Percentiles rank a stretch among this genome's conserved stretches.
phyloP scores from a whole-genome alignment of 805 yeast genomes.

The Myxozyma neglecta region DNA sequence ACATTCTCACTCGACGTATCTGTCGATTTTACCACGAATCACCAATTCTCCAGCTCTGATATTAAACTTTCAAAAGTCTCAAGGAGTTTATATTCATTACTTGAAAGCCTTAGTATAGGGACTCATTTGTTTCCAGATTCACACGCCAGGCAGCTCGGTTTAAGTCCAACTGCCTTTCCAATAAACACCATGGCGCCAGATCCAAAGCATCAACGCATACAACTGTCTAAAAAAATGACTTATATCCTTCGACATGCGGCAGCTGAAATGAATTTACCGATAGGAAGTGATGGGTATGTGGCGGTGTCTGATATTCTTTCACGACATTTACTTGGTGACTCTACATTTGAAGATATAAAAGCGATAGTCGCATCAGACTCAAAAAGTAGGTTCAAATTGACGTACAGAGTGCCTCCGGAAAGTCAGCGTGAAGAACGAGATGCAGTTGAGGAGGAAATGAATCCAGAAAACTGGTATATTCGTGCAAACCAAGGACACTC shows the following conservation, averaged over 20 bases:
- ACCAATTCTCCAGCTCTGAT: not conserved
- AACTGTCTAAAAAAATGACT: conserved; percentile 48
- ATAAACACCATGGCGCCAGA: conserved; percentile 43
- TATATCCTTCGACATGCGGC: conserved; percentile 89
- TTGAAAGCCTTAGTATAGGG: conserved; percentile 66
- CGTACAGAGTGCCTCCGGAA: conserved; percentile 34
- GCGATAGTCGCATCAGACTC: conserved; percentile 63
- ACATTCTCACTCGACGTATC: not conserved
- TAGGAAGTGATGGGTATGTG: conserved; percentile 70
- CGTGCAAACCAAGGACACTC: conserved; percentile 96
- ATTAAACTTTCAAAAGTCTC: not conserved
- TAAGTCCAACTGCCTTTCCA: conserved; percentile 45
- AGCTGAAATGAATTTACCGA: conserved; percentile 57
- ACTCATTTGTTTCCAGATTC: conserved; percentile 1
- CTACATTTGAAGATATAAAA: conserved; percentile 58
- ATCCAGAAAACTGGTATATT: conserved; percentile 42
- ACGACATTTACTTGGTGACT: conserved; percentile 59
- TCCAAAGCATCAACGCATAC: conserved; percentile 51
- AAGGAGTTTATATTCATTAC: conserved; percentile 23
- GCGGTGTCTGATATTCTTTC: conserved; percentile 52
- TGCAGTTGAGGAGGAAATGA: conserved; percentile 1
- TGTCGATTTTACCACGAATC: not conserved
- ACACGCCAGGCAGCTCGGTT: not conserved
- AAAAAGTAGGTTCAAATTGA: conserved; percentile 68
- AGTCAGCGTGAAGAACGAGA: not conserved